phyloP scores from a whole-genome alignment of 257 asterid species.

The Fraxinus cuspidata region DNA sequence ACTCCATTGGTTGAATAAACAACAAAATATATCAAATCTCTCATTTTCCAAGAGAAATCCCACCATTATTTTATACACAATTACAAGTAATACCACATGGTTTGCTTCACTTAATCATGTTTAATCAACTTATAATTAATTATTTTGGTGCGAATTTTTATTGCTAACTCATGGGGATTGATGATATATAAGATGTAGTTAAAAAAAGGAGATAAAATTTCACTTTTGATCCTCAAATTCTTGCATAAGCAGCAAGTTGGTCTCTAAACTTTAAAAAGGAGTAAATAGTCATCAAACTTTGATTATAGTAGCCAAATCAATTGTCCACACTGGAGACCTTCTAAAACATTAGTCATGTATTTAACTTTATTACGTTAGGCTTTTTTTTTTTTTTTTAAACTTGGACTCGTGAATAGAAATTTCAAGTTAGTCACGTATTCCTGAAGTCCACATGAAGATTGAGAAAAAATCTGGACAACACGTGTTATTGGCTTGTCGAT shows the following conservation, averaged over 20 bases:
- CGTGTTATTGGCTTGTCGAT: too few relatives aligned
- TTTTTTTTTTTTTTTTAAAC: too few relatives aligned
- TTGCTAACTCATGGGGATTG: background rate
- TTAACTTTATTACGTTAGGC: too few relatives aligned
- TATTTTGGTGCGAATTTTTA: background rate
- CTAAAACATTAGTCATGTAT: background rate
- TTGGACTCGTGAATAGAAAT: background rate
- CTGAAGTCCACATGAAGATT: background rate
- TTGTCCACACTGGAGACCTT: background rate
- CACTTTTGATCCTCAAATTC: background rate
- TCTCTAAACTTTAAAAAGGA: background rate
- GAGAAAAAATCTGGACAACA: too few relatives aligned
- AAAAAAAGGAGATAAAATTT: background rate
- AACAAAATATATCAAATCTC: slow-evolving; percentile 43
- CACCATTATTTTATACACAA: slow-evolving; percentile 31
- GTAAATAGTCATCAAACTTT: background rate
- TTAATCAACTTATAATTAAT: slow-evolving; percentile 26
- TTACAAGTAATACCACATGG: slow-evolving; percentile 64
- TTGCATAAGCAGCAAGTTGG: background rate
- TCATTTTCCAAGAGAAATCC: slow-evolving; percentile 4
- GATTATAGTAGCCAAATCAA: background rate
- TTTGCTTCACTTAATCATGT: slow-evolving; percentile 41
- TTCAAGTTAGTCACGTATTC: too few relatives aligned
- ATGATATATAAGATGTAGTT: background rate
- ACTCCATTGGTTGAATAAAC: slow-evolving; percentile 18